A percentile compares a stretch with the other conserved stretches of the same genome.
phyloP scores from a whole-genome alignment of 31 red algal genomes.

The Pterothamnion heteromorphum region DNA sequence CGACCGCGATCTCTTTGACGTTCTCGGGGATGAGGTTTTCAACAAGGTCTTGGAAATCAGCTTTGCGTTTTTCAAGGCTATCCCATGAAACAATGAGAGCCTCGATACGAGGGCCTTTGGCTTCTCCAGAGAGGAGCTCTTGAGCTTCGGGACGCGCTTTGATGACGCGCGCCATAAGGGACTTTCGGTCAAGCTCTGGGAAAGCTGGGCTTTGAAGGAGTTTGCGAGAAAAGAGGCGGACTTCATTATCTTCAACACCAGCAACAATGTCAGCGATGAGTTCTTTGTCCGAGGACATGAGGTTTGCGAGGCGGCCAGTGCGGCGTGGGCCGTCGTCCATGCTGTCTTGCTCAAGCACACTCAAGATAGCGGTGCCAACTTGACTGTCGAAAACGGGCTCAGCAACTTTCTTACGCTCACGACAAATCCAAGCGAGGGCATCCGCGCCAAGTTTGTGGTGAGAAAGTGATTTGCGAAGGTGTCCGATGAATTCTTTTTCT shows the following conservation, averaged over 20 bases:
- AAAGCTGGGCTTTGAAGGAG: not conserved
- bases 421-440: not conserved
- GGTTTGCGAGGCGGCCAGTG: not conserved
- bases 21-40: not conserved
- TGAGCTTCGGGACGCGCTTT: not conserved
- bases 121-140: not conserved
- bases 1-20: not conserved
- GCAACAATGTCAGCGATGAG: not conserved
- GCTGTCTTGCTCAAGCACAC: not conserved
- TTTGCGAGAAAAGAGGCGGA: not conserved
- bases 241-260: not conserved
- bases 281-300: not conserved
- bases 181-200: not conserved
- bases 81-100: not conserved
- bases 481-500: not conserved
- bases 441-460: not conserved
- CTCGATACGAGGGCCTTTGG: not conserved
- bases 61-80: conserved; percentile 6
- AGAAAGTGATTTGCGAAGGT: not conserved
- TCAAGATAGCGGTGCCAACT: not conserved
- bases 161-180: not conserved
- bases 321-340: not conserved
- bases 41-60: not conserved
- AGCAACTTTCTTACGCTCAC: not conserved
- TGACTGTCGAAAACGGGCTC: not conserved